Evolutionary conservation across 2,329 filamentous ascomycete species (phyloP).

Genomic region (Neofusicoccum ribis): DNA sequence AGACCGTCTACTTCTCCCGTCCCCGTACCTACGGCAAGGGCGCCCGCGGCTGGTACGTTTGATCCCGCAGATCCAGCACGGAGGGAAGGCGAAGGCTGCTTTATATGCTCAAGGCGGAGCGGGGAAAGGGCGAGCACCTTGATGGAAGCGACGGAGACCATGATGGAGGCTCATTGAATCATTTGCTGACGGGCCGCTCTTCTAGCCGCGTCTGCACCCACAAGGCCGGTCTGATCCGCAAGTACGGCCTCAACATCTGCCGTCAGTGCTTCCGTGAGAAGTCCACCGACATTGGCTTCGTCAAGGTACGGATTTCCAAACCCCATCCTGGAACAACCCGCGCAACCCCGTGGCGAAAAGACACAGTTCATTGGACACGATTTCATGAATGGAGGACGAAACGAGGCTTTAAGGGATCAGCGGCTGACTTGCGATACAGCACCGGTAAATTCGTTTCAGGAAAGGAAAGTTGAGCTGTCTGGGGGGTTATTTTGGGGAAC

Average conservation of each 20-base stretch:
- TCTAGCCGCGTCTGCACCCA: constrained; percentile 83
- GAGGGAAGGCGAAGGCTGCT: constrained; percentile 2
- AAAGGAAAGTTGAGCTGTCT: constrained; percentile 10
- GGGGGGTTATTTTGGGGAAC: constrained; percentile 18
- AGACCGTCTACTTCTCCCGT: constrained; percentile 99
- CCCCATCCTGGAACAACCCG: not conserved
- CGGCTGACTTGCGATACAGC: constrained; percentile 13
- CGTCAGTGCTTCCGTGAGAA: constrained; percentile 72
- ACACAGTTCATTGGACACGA: no score
- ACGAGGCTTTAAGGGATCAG: not conserved
- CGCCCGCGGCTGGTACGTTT: constrained; percentile 82
- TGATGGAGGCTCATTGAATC: constrained; percentile 17
- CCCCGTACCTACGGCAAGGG: constrained; percentile 98
- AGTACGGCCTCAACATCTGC: constrained; percentile 92
- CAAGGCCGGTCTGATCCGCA: constrained; percentile 98
- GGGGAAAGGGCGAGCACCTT: constrained; percentile 20
- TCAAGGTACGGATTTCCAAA: constrained; percentile 56
- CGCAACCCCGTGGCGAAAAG: not conserved
- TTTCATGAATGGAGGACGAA: not conserved
- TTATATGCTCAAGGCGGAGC: constrained; percentile 5
- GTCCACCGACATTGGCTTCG: constrained; percentile 66
- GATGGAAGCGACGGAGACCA: constrained; percentile 12
- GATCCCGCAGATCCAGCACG: not conserved
- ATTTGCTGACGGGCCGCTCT: constrained; percentile 31
- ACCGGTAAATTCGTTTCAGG: constrained; percentile 18